Percentiles rank a stretch among this genome's conserved stretches.
Conservation (phyloP, 495 filamentous ascomycete species). For the Rostrohypoxylon terebratum region DNA sequence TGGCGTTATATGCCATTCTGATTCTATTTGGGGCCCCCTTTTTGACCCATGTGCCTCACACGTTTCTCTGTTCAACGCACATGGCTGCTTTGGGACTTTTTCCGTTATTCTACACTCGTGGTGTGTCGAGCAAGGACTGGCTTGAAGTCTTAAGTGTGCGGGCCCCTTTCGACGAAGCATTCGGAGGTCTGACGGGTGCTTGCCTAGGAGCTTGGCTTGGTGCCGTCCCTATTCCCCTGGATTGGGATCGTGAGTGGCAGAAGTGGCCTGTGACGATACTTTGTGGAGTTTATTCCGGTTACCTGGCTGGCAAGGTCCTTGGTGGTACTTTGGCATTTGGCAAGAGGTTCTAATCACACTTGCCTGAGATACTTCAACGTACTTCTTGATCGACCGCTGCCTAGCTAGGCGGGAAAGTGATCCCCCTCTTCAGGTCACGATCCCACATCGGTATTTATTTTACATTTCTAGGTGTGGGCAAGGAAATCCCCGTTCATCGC, state of each 20-base stretch:
- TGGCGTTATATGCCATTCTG: conserved; percentile 71
- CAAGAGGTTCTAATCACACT: conserved; percentile 49
- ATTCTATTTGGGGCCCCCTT: conserved; percentile 92
- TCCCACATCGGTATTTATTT: background rate
- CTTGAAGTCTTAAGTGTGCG: conserved; percentile 69
- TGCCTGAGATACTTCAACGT: background rate
- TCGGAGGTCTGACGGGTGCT: conserved; percentile 73
- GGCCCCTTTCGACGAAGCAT: conserved; percentile 73
- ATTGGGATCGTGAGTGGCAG: conserved; percentile 97
- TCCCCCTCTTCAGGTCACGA: background rate
- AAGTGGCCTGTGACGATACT: conserved; percentile 93
- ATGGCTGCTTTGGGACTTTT: conserved; percentile 79
- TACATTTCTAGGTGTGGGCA: background rate
- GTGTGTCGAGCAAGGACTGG: conserved; percentile 81
- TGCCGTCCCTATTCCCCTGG: conserved; percentile 91
- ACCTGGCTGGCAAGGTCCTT: conserved; percentile 52
- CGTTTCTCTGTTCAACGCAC: conserved; percentile 81
- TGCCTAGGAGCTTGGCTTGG: conserved; percentile 79
- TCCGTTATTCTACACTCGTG: conserved; percentile 84
- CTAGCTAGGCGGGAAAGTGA: background rate
- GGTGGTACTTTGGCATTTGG: conserved; percentile 57
- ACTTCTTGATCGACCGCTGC: background rate
- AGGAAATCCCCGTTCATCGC: background rate
- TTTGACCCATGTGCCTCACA: conserved; percentile 83
- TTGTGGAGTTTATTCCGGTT: conserved; percentile 56